A percentile compares a stretch with the other conserved stretches of the same genome.
Conservation (phyloP, 2,329 filamentous ascomycete species). For the Cryphonectria nitschkei region DNA sequence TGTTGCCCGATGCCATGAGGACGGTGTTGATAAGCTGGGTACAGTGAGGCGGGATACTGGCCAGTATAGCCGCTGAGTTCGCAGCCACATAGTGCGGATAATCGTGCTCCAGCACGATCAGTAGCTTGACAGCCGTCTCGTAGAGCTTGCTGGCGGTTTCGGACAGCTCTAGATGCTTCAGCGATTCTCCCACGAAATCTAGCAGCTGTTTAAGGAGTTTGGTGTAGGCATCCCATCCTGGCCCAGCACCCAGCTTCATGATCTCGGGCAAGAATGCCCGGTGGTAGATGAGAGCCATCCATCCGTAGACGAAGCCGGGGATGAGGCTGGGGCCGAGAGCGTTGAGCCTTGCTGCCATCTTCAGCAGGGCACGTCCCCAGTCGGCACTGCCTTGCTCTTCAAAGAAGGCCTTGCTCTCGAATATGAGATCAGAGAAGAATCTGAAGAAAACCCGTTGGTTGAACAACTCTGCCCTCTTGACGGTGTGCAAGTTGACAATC, state of each 20-base stretch:
- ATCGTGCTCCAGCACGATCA: slow-evolving; percentile 88
- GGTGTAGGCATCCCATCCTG: slow-evolving; percentile 77
- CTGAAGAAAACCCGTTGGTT: slow-evolving; percentile 91
- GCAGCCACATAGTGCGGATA: slow-evolving; percentile 91
- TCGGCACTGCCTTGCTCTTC: slow-evolving; percentile 64
- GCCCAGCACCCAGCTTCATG: slow-evolving; percentile 67
- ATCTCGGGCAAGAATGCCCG: slow-evolving; percentile 81
- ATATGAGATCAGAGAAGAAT: slow-evolving; percentile 80
- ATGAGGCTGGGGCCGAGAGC: slow-evolving; percentile 76
- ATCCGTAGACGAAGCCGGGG: slow-evolving; percentile 82
- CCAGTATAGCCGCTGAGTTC: slow-evolving; percentile 81
- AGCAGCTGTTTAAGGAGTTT: slow-evolving; percentile 75
- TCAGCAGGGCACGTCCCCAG: slow-evolving; percentile 70
- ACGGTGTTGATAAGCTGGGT: slow-evolving; percentile 88
- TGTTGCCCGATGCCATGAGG: slow-evolving; percentile 75
- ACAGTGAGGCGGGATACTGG: slow-evolving; percentile 80
- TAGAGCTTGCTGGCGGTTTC: slow-evolving; percentile 81
- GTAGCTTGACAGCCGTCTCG: slow-evolving; percentile 77
- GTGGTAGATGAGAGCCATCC: slow-evolving; percentile 83
- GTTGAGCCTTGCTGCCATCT: slow-evolving; percentile 71
- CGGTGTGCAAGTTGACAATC: slow-evolving; percentile 83
- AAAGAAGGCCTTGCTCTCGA: slow-evolving; percentile 66
- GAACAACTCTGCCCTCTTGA: slow-evolving; percentile 78
- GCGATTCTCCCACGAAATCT: slow-evolving; percentile 74
- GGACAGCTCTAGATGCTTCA: slow-evolving; percentile 73